A percentile compares a stretch with the other conserved stretches of the same genome.
phyloP scores from a whole-genome alignment of 495 filamentous ascomycete species.

The Lasiosphaeria hispida region DNA sequence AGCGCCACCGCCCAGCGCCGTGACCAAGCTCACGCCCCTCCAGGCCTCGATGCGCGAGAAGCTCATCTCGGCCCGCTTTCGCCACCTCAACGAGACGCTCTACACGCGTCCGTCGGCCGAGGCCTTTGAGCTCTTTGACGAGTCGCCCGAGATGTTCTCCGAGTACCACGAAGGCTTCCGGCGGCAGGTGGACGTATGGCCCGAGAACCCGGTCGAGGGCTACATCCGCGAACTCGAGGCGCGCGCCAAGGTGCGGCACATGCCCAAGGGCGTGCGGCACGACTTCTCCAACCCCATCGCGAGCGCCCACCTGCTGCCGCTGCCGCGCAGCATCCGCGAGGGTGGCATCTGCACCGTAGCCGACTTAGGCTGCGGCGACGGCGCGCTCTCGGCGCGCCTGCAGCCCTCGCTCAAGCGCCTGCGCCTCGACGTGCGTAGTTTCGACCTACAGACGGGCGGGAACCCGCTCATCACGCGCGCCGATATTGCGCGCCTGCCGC shows the following conservation, averaged over 20 bases:
- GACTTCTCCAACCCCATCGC: constrained; percentile 20
- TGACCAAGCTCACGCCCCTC: constrained; percentile 73
- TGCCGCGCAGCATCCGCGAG: constrained; percentile 36
- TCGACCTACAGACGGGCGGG: constrained; percentile 56
- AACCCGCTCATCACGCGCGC: constrained; percentile 74
- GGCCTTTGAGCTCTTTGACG: constrained; percentile 71
- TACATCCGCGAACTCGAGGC: constrained; percentile 68
- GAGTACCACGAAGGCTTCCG: constrained; percentile 96
- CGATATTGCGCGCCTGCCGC: constrained; percentile 79
- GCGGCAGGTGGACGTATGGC: constrained; percentile 90
- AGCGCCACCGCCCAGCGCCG: constrained; percentile 27
- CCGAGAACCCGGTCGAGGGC: constrained; percentile 85
- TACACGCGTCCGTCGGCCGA: constrained; percentile 85
- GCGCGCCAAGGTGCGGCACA: constrained; percentile 42
- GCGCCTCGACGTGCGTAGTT: constrained; percentile 40
- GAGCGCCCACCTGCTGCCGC: constrained; percentile 24
- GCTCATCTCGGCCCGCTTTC: constrained; percentile 89
- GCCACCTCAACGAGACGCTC: constrained; percentile 92
- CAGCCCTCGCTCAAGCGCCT: constrained; percentile 53
- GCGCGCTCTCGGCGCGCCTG: constrained; percentile 64
- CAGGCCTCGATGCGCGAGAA: constrained; percentile 93
- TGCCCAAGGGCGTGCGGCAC: constrained; percentile 25
- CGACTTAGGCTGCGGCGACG: constrained; percentile 65
- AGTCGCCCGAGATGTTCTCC: constrained; percentile 82
- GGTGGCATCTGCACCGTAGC: constrained; percentile 64